phyloP scores from a whole-genome alignment of 139 green algal genomes.

The Chlamydomonas schloesseri region DNA sequence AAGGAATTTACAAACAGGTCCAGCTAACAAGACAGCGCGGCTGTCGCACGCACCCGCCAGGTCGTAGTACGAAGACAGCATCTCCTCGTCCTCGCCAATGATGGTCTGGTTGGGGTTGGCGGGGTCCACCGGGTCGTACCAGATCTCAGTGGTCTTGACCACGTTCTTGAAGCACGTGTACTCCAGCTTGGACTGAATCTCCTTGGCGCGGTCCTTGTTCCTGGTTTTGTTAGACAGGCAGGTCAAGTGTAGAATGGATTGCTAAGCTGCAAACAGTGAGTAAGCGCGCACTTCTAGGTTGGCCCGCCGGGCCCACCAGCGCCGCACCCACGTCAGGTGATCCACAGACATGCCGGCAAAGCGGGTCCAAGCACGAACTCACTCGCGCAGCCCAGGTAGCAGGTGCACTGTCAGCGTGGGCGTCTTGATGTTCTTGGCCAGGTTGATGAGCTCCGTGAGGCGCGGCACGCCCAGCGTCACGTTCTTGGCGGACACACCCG shows the following conservation, averaged over 20 bases:
- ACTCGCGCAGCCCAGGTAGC: constrained; percentile 41
- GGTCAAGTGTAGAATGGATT: background rate
- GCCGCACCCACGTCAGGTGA: no score
- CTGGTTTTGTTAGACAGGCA: background rate
- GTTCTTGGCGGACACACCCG: constrained; percentile 97
- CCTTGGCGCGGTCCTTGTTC: constrained; percentile 85
- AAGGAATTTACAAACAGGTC: no score
- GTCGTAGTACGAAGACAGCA: constrained; percentile 90
- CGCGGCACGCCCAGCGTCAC: constrained; percentile 98
- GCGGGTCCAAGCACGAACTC: background rate
- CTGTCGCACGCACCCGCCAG: constrained; percentile 74
- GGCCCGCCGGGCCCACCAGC: no score
- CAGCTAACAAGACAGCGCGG: no score
- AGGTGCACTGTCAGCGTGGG: constrained; percentile 94
- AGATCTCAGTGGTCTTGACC: constrained; percentile 46
- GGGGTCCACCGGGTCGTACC: constrained; percentile 68
- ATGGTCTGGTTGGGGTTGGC: constrained; percentile 75
- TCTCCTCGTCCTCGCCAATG: constrained; percentile 92
- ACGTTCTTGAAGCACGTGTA: constrained; percentile 93
- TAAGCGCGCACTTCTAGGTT: no score
- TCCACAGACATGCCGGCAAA: no score
- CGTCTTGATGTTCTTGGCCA: constrained; percentile 99
- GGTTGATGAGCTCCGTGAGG: constrained; percentile 99
- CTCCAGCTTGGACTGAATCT: constrained; percentile 94
- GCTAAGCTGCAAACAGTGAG: no score